phyloP scores from a whole-genome alignment of 2,329 filamentous ascomycete genomes.

The Dothiorella sarmentorum region DNA sequence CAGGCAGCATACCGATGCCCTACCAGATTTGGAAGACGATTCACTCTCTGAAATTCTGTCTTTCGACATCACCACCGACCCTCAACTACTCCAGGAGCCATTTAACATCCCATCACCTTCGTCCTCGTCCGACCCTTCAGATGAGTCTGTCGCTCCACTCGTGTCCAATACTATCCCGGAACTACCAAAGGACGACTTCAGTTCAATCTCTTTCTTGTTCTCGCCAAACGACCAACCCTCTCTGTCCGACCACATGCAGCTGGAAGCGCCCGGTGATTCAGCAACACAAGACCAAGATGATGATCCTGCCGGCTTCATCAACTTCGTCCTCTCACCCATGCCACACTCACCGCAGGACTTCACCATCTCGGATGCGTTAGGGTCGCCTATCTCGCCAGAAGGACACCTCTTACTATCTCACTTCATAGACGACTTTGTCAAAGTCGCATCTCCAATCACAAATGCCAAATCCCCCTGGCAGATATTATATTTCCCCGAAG shows the following conservation, averaged over 20 bases:
- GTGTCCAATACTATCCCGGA: background rate
- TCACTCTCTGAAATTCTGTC: background rate
- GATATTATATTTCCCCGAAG: background rate
- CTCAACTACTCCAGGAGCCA: background rate
- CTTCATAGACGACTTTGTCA: constrained; percentile 4
- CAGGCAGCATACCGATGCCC: background rate
- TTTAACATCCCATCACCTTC: background rate
- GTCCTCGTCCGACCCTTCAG: background rate
- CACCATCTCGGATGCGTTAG: background rate
- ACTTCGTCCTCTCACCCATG: background rate
- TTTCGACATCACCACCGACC: background rate
- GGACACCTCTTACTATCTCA: background rate
- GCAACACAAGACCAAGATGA: background rate
- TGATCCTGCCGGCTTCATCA: background rate
- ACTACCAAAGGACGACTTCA: background rate
- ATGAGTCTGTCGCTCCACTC: background rate
- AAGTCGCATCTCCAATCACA: background rate
- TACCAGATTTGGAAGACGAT: background rate
- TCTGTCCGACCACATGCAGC: background rate
- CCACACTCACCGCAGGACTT: background rate
- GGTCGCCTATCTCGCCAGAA: background rate
- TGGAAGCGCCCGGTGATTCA: background rate
- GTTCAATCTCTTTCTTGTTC: background rate
- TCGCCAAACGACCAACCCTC: background rate
- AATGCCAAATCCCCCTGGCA: constrained; percentile 1